Base-by-base conservation (phyloP, 2,329 filamentous ascomycete species). In the Diaporthe vaccinii region DNA sequence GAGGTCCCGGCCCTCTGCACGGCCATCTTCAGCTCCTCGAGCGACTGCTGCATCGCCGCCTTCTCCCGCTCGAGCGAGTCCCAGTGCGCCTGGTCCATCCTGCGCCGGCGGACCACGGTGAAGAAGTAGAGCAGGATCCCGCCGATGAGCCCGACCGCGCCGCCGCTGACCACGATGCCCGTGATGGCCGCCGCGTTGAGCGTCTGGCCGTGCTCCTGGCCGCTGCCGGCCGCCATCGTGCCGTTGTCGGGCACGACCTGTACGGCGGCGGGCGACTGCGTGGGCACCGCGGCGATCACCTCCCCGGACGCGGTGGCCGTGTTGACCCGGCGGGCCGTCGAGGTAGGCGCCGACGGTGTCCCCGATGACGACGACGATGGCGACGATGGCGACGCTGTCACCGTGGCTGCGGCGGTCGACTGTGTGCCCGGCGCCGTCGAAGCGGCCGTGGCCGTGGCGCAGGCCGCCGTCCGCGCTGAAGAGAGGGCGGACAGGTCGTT, bases 21-120 rank as follows among this genome's bases (percentile, higher is more conserved):
- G 31, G 55, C 70, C 70, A 51, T 46, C 57, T 59, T 59, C 4
- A 72, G 41, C 70, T 72, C 70, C 55, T 72, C 36, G 12, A 72
- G 70, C 31, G 70, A 72, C 70, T 25, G 25, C 44, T 72, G 70
- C 70, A 72, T 72, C 1, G 70, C 70, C 9, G 39, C 41, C 57
- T 72, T 72, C 57, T 72, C 70, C 44, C 57, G 22, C 70, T 72
- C 70, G 14, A 72, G 70, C 53, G 15, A 20, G n/a, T 72, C 70
- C 70, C 70, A 72, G 9, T 61, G 70, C 8, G 28, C 12, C 57
- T 72, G 70, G 49, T 69, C 49, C 65, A 69, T 51, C 55, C 53
- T 62, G 39, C 55, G 53, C 31, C 70, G 22, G 28, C 70, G 53
- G n/a, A 72, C 70, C 70, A 62, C 57, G 28, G 55, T 59, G 57